Percentiles rank a stretch among this genome's conserved stretches.
Evolutionary conservation across 352 stramenopile species (phyloP).

Genomic region (Phytopythium montanum): DNA sequence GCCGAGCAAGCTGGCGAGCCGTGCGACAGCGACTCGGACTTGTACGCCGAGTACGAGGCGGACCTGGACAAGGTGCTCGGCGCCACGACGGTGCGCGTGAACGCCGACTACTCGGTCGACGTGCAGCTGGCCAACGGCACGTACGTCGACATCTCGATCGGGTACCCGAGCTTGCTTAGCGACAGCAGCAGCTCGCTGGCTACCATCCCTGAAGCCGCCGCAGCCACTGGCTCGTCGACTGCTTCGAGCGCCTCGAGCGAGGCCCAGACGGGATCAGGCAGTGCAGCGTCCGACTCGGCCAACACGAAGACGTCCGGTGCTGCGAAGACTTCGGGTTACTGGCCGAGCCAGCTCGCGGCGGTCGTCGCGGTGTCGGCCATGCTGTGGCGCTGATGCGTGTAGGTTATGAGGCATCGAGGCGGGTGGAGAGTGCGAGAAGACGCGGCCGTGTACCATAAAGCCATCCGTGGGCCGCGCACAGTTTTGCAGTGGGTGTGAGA

Average conservation of each 20-base stretch:
- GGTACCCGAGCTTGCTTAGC: not conserved
- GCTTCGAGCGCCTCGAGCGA: not conserved
- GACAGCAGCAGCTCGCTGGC: not conserved
- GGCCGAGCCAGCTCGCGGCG: not conserved
- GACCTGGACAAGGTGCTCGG: constrained; percentile 27
- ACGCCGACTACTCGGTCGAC: constrained; percentile 23
- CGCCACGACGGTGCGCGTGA: constrained; percentile 29
- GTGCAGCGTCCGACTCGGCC: constrained; percentile 1
- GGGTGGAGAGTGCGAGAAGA: not conserved
- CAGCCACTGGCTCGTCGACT: not conserved
- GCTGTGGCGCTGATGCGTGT: not conserved
- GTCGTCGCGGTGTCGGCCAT: not conserved
- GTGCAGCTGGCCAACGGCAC: constrained; percentile 22
- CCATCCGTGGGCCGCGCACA: not conserved
- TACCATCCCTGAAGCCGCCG: not conserved
- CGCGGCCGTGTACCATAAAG: not conserved
- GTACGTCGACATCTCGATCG: constrained; percentile 25
- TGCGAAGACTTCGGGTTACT: not conserved
- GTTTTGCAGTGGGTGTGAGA: too few species aligned
- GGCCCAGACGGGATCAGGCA: not conserved
- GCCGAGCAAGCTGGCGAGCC: constrained; percentile 31
- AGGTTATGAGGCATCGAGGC: not conserved
- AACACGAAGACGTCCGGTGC: constrained; percentile 5
- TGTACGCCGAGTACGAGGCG: constrained; percentile 40
- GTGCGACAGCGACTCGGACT: constrained; percentile 35